phyloP scores from a whole-genome alignment of 2,329 filamentous ascomycete species.

The Rosellinia necatrix region DNA sequence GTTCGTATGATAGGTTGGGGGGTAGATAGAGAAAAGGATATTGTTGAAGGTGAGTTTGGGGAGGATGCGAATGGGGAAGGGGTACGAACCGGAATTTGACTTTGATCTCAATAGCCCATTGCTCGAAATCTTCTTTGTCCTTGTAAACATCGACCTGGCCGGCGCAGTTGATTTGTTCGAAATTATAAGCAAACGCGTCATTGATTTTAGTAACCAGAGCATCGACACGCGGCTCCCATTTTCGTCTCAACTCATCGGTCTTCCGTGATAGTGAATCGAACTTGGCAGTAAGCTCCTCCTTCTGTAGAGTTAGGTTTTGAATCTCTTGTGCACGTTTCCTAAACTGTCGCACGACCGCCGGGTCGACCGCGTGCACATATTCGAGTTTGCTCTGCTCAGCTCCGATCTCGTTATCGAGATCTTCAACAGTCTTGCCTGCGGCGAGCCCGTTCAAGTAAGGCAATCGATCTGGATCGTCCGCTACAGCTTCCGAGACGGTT shows the following conservation, averaged over 20 bases:
- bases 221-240: conserved; percentile 87
- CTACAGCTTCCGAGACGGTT: conserved; percentile 47
- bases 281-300: conserved; percentile 57
- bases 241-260: conserved; percentile 68
- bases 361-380: conserved; percentile 78
- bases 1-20: not conserved
- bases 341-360: conserved; percentile 75
- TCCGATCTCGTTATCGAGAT: conserved; percentile 74
- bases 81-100: conserved; percentile 84
- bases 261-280: conserved; percentile 59
- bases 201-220: conserved; percentile 79
- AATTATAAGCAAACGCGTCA: conserved; percentile 89
- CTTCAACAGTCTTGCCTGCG: conserved; percentile 59
- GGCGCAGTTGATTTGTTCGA: conserved; percentile 90
- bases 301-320: conserved; percentile 61
- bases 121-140: conserved; percentile 87
- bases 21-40: conserved; percentile 8
- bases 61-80: not conserved
- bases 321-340: conserved; percentile 75
- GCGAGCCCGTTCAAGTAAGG: conserved; percentile 51
- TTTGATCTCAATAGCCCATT: conserved; percentile 91
- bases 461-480: conserved; percentile 46
- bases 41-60: not conserved
- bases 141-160: conserved; percentile 90
- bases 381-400: conserved; percentile 77